phyloP scores from a whole-genome alignment of 169 alveolate genomes.

The Perkinsus marinus region DNA sequence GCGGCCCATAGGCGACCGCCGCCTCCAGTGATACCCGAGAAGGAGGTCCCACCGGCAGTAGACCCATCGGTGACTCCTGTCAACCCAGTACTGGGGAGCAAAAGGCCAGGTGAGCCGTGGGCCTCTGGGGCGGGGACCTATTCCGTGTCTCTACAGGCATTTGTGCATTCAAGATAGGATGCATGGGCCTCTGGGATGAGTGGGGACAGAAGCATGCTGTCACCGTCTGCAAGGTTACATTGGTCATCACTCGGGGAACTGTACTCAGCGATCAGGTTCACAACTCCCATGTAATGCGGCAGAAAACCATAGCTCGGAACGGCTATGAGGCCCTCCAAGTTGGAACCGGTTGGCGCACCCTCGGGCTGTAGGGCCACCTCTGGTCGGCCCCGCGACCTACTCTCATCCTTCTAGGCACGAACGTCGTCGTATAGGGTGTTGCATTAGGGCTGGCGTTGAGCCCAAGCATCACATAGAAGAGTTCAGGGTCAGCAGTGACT shows the following conservation, averaged over 20 bases:
- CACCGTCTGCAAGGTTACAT: slow-evolving; percentile 38
- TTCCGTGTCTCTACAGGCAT: slow-evolving; percentile 26
- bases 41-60: not conserved
- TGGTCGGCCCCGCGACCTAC: not conserved
- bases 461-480: slow-evolving; percentile 53
- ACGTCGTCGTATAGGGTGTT: not conserved
- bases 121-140: not conserved
- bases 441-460: slow-evolving; percentile 18
- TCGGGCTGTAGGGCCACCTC: not conserved
- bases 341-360: slow-evolving; percentile 42
- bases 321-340: slow-evolving; percentile 69
- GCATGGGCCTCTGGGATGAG: slow-evolving; percentile 70
- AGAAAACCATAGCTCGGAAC: slow-evolving; percentile 48
- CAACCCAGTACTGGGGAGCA: not conserved
- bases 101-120: not conserved
- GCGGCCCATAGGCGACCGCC: not conserved
- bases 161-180: slow-evolving; percentile 61
- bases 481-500: slow-evolving; percentile 64
- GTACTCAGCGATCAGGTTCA: slow-evolving; percentile 30
- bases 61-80: not conserved
- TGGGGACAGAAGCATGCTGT: slow-evolving; percentile 71
- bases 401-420: slow-evolving; percentile 1
- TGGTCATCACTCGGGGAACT: not conserved
- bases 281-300: slow-evolving; percentile 55
- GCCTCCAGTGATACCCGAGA: not conserved